phyloP scores from a whole-genome alignment of 169 alveolate genomes.

The Cryptosporidium muris region DNA sequence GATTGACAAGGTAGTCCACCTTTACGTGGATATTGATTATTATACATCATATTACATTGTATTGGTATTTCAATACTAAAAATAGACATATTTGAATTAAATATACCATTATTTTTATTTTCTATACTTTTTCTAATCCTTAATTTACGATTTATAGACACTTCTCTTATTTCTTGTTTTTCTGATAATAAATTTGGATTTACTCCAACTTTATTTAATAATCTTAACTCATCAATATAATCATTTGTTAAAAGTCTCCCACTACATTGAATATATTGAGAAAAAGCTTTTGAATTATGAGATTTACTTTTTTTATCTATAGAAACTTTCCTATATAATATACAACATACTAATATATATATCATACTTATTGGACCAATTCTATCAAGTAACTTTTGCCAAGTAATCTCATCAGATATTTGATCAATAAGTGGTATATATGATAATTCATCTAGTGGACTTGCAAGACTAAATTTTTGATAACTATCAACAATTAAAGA shows the following conservation, averaged over 20 bases:
- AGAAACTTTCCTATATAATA: slow-evolving; percentile 1
- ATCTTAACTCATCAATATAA: slow-evolving; percentile 22
- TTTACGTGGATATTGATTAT: slow-evolving; percentile 43
- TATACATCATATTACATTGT: slow-evolving; percentile 9
- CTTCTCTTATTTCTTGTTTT: no score
- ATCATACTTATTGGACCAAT: slow-evolving; percentile 53
- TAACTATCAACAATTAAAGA: neutral
- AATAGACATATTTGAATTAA: slow-evolving; percentile 16
- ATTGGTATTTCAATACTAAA: slow-evolving; percentile 34
- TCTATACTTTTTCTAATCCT: slow-evolving; percentile 2
- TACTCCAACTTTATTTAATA: neutral
- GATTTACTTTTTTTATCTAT: neutral
- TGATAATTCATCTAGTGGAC: neutral
- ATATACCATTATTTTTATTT: neutral
- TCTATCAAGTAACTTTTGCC: slow-evolving; percentile 24
- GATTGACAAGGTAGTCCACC: slow-evolving; percentile 67
- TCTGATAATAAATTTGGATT: neutral
- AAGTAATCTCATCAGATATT: slow-evolving; percentile 1
- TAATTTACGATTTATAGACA: neutral
- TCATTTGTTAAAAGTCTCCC: slow-evolving; percentile 68
- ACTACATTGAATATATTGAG: slow-evolving; percentile 15
- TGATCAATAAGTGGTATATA: neutral
- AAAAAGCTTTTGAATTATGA: no score
- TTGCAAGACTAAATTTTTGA: neutral
- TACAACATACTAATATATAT: slow-evolving; percentile 17